A percentile compares a stretch with the other conserved stretches of the same genome.
phyloP scores from a whole-genome alignment of 1,284 basidiomycete genomes.

The Ustilago trichophora region DNA sequence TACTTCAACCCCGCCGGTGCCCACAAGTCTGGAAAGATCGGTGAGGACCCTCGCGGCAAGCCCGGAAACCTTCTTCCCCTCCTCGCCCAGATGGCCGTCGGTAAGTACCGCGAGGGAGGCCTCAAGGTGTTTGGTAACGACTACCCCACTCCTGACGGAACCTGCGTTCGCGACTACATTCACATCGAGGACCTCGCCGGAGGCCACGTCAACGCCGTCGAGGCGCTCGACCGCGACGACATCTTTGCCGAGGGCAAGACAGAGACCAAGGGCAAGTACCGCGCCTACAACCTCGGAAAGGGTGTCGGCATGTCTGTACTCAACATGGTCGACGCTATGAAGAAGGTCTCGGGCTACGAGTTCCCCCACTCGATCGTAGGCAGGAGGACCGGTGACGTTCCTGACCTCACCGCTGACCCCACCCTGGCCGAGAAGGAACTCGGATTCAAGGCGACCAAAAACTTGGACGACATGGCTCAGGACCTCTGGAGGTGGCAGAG shows the following conservation, averaged over 20 bases:
- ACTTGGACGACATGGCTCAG: conserved; percentile 58
- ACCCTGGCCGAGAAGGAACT: conserved; percentile 90
- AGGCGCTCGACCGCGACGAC: conserved; percentile 78
- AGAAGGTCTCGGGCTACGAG: conserved; percentile 87
- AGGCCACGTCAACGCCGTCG: conserved; percentile 90
- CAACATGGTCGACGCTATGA: conserved; percentile 95
- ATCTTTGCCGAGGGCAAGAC: conserved; percentile 66
- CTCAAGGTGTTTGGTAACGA: conserved; percentile 97
- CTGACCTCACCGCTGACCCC: conserved; percentile 95
- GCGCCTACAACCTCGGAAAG: conserved; percentile 95
- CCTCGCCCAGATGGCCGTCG: conserved; percentile 93
- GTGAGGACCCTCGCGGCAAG: conserved; percentile 93
- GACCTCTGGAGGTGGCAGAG: conserved; percentile 67
- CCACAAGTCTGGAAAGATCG: conserved; percentile 92
- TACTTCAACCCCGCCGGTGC: conserved; percentile 99
- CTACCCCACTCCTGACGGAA: conserved; percentile 95
- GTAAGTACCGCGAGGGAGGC: conserved; percentile 80
- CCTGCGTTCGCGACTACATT: conserved; percentile 83
- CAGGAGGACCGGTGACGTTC: conserved; percentile 89
- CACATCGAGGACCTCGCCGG: conserved; percentile 94
- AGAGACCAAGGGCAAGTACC: conserved; percentile 72
- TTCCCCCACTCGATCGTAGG: conserved; percentile 81
- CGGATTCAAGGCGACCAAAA: conserved; percentile 81
- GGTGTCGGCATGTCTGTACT: conserved; percentile 91
- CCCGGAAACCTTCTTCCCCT: conserved; percentile 95